Conservation (phyloP, 306 rosid species). For the Quercus dentata region DNA sequence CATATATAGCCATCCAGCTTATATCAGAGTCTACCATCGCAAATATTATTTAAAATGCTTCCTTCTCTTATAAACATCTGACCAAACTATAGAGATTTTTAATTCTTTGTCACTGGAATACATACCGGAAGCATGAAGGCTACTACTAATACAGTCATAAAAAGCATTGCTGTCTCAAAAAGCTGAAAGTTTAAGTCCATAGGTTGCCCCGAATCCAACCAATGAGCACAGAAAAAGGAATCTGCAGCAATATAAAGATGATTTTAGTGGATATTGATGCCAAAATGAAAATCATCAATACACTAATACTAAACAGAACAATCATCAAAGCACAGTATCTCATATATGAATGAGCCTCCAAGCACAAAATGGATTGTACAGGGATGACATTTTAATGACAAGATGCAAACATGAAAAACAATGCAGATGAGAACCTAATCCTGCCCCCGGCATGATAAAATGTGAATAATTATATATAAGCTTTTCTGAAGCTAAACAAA, state of each 20-base stretch:
- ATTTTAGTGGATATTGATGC: neutral
- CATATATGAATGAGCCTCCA: no score
- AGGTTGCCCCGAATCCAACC: conserved; percentile 70
- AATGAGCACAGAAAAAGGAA: conserved; percentile 71
- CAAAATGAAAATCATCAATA: neutral
- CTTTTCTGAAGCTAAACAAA: neutral
- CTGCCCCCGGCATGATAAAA: no score
- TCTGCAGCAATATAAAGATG: conserved; percentile 44
- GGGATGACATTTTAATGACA: neutral
- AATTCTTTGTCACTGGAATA: neutral
- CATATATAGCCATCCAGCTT: neutral
- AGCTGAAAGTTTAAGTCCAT: conserved; percentile 85
- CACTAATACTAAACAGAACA: neutral
- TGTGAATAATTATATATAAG: no score
- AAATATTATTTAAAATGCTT: neutral
- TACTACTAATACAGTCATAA: conserved; percentile 64
- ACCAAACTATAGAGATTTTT: neutral
- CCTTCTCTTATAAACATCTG: no score
- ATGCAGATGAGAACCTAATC: no score
- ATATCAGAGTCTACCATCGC: neutral
- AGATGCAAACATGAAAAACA: no score
- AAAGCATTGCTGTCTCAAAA: conserved; percentile 74
- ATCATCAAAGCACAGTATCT: neutral
- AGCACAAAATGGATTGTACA: neutral
- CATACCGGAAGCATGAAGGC: conserved; percentile 80